Evolutionary conservation across 2,329 filamentous ascomycete species (phyloP).

Genomic region (Chaetomiaceae sp.): DNA sequence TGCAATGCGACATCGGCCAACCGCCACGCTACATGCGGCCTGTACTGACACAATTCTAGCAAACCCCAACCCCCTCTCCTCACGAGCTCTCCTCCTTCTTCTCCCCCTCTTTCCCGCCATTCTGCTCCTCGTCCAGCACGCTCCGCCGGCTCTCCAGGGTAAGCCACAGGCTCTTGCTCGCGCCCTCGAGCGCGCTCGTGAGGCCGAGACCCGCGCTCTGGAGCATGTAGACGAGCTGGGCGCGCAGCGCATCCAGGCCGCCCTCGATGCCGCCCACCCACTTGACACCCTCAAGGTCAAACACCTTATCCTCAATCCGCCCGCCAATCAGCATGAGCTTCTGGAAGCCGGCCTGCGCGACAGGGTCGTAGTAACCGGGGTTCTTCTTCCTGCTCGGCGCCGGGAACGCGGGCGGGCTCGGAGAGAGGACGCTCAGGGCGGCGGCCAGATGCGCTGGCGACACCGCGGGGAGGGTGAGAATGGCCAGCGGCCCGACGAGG

Average conservation of each 20-base stretch:
- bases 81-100: slow-evolving; percentile 27
- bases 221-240: slow-evolving; percentile 75
- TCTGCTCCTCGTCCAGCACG: slow-evolving; percentile 71
- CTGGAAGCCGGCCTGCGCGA: slow-evolving; percentile 74
- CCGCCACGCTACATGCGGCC: slow-evolving; percentile 11
- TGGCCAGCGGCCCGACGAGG: slow-evolving; percentile 74
- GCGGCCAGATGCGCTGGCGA: slow-evolving; percentile 80
- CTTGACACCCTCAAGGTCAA: slow-evolving; percentile 66
- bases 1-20: slow-evolving; percentile 13
- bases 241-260: slow-evolving; percentile 73
- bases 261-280: slow-evolving; percentile 72
- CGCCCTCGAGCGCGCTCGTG: slow-evolving; percentile 72
- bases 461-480: slow-evolving; percentile 75
- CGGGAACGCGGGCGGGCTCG: slow-evolving; percentile 67
- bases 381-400: slow-evolving; percentile 70
- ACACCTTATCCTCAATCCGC: slow-evolving; percentile 77
- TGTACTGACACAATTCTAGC: slow-evolving; percentile 9
- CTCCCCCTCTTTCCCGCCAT: slow-evolving; percentile 30
- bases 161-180: slow-evolving; percentile 77
- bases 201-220: slow-evolving; percentile 75
- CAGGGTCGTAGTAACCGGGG: slow-evolving; percentile 75
- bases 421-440: slow-evolving; percentile 72
- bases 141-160: slow-evolving; percentile 78
- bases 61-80: not conserved
- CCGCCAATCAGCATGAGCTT: slow-evolving; percentile 87